Evolutionary conservation across 129 eudicot genomes (phyloP).

Genomic region (Solidago caesia): DNA sequence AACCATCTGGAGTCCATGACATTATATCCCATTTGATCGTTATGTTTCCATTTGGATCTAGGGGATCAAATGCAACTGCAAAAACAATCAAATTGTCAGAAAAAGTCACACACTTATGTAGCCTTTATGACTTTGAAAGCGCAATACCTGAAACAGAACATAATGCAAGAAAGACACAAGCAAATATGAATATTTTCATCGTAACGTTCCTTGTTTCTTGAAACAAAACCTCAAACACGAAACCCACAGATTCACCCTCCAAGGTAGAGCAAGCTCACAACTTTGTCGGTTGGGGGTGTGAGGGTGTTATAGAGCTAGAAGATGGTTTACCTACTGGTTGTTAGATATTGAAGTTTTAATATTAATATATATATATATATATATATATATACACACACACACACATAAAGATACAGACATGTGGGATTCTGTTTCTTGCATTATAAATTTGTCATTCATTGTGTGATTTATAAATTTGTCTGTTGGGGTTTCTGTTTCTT

Average conservation of each 20-base stretch:
- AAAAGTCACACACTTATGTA: neutral
- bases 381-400: no score
- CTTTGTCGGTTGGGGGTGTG: slow-evolving; percentile 21
- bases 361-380: neutral
- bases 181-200: slow-evolving; percentile 40
- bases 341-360: slow-evolving; percentile 30
- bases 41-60: slow-evolving; percentile 82
- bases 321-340: slow-evolving; percentile 68
- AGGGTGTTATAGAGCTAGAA: slow-evolving; percentile 20
- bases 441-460: slow-evolving; percentile 7
- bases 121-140: neutral
- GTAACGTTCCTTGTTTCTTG: slow-evolving; percentile 11
- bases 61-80: slow-evolving; percentile 84
- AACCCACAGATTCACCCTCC: neutral
- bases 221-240: slow-evolving; percentile 15
- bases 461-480: slow-evolving; percentile 24
- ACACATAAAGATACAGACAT: slow-evolving; percentile 10
- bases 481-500: slow-evolving; percentile 55
- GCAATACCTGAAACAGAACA: slow-evolving; percentile 43
- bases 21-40: slow-evolving; percentile 86
- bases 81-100: neutral
- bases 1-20: slow-evolving; percentile 82
- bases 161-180: slow-evolving; percentile 39
- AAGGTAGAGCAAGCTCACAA: slow-evolving; percentile 18
- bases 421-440: neutral